Percentiles rank a stretch among this genome's conserved stretches.
These are phyloP conservation scores for Mycena floridula DNA, from an alignment of 768 basidiomycete species.

Conservation along the genomic window DNA sequence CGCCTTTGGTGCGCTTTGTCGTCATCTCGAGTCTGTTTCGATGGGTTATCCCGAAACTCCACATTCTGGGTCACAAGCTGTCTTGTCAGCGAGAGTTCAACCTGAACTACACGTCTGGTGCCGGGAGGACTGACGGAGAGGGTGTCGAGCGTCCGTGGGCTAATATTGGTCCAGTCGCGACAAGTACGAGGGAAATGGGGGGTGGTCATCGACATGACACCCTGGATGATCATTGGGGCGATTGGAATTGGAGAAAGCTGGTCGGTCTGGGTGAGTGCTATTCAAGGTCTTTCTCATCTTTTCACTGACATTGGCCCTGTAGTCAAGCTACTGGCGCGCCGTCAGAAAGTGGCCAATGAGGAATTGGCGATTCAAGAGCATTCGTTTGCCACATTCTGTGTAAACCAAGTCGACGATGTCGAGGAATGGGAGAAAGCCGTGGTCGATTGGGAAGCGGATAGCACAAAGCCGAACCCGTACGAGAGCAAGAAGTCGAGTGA, in stretches of 20 bases:
- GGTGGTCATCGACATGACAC: slow-evolving; percentile 24
- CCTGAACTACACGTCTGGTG: neutral
- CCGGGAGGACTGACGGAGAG: slow-evolving; percentile 12
- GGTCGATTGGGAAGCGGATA: slow-evolving; percentile 9
- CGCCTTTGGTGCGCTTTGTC: slow-evolving; percentile 5
- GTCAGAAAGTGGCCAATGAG: neutral
- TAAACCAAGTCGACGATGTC: neutral
- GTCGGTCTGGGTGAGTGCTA: slow-evolving; percentile 15
- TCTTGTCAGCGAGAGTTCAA: neutral
- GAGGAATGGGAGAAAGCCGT: neutral
- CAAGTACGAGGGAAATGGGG: slow-evolving; percentile 30
- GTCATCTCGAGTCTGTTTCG: slow-evolving; percentile 16
- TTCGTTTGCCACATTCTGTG: neutral
- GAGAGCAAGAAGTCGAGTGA: neutral
- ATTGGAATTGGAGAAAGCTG: slow-evolving; percentile 21
- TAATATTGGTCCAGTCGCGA: slow-evolving; percentile 20
- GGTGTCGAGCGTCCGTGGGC: slow-evolving; percentile 32
- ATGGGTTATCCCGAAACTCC: neutral
- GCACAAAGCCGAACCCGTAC: slow-evolving; percentile 5
- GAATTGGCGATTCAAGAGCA: neutral
- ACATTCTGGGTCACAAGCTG: neutral
- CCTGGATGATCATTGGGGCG: slow-evolving; percentile 29
- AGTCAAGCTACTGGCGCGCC: neutral
- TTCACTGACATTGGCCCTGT: no score
- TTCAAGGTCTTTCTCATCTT: neutral